Evolutionary conservation across 192 early-diverging fungal species (phyloP).

Genomic region (Podila minutissima): DNA sequence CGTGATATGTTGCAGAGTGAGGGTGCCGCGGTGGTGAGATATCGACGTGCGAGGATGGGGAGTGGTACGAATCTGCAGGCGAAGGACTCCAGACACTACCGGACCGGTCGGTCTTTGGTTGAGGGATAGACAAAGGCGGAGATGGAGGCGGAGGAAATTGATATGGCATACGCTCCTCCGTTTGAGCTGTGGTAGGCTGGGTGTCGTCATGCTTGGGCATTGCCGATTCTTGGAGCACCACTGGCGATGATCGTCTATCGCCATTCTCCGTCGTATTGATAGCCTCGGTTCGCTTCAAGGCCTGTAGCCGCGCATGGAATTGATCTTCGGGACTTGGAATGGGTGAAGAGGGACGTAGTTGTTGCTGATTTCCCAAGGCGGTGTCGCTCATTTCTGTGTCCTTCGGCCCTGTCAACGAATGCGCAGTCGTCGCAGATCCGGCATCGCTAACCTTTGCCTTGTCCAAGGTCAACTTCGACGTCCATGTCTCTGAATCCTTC

Average conservation of each 20-base stretch:
- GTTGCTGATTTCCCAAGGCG: neutral
- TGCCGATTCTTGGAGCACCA: slow-evolving; percentile 22
- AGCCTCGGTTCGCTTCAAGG: slow-evolving; percentile 12
- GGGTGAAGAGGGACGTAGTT: neutral
- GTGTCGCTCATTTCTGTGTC: neutral
- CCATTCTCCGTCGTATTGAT: neutral
- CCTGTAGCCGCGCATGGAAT: slow-evolving; percentile 11
- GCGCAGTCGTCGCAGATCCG: too few relatives aligned
- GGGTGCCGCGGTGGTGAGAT: slow-evolving; percentile 2
- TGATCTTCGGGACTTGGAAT: slow-evolving; percentile 8
- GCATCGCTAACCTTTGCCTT: too few relatives aligned
- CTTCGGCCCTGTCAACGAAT: too few relatives aligned
- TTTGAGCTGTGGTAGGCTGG: neutral
- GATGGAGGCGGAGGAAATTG: slow-evolving; percentile 38
- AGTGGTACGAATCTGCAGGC: neutral
- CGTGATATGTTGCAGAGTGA: slow-evolving; percentile 6
- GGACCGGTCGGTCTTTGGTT: slow-evolving; percentile 2
- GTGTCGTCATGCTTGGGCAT: slow-evolving; percentile 22
- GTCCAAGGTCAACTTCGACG: too few relatives aligned
- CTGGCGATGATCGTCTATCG: neutral
- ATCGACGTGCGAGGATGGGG: neutral
- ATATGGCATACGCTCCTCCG: slow-evolving; percentile 23
- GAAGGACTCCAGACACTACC: neutral
- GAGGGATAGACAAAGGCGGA: slow-evolving; percentile 35
- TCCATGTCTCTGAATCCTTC: slow-evolving; percentile 3